A percentile compares a stretch with the other conserved stretches of the same genome.
Conservation (phyloP, 2,329 filamentous ascomycete genomes). For the Scolecobasidium constrictum region DNA sequence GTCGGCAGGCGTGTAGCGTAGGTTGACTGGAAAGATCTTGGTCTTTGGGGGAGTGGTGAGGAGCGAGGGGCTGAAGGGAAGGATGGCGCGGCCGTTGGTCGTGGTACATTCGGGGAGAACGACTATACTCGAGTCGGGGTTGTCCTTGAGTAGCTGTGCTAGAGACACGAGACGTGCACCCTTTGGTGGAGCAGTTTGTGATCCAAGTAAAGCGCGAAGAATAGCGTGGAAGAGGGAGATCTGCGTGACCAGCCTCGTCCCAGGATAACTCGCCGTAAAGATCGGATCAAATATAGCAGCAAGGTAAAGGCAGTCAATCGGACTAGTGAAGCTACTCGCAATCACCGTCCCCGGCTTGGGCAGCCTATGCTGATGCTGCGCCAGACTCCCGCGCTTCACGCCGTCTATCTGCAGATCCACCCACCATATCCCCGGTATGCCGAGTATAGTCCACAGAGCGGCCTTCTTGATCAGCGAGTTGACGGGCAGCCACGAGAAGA, state of each 20-base stretch:
- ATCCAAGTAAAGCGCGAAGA: constrained; percentile 55
- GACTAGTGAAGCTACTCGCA: constrained; percentile 82
- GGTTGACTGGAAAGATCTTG: constrained; percentile 80
- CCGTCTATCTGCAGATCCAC: constrained; percentile 96
- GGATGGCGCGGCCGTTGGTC: constrained; percentile 82
- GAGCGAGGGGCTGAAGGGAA: constrained; percentile 72
- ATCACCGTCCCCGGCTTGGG: constrained; percentile 74
- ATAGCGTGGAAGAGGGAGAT: constrained; percentile 71
- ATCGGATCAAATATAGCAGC: constrained; percentile 93
- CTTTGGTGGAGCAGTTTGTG: constrained; percentile 27
- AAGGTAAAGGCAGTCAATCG: constrained; percentile 86
- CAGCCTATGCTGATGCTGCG: constrained; percentile 61
- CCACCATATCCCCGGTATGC: constrained; percentile 93
- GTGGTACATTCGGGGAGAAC: constrained; percentile 92
- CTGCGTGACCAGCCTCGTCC: constrained; percentile 59
- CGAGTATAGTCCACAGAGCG: constrained; percentile 76
- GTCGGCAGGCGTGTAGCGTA: constrained; percentile 81
- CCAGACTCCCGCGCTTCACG: constrained; percentile 80
- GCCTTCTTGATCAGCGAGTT: constrained; percentile 64
- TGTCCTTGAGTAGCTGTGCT: constrained; percentile 45
- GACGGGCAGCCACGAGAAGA: constrained; percentile 74
- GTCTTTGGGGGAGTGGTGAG: constrained; percentile 54
- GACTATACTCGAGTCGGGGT: constrained; percentile 67
- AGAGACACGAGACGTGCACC: constrained; percentile 25
- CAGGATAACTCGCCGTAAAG: constrained; percentile 78